Conservation (phyloP, 2,329 filamentous ascomycete species). For the Beauveria sp. region DNA sequence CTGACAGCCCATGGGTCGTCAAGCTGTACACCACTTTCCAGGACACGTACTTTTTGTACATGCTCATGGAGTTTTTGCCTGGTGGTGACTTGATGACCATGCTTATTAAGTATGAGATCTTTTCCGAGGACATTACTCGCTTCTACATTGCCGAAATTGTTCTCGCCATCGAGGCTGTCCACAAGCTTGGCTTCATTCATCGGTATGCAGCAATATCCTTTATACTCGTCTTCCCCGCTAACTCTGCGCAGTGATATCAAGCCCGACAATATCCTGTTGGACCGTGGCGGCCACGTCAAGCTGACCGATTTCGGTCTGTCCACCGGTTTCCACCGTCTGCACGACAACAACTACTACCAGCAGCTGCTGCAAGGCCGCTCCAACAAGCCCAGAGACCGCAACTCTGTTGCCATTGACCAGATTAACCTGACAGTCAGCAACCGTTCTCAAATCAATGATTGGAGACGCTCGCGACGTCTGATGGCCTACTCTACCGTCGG, state of each 20-base stretch:
- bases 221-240: neutral
- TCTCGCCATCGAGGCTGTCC: constrained; percentile 95
- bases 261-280: constrained; percentile 94
- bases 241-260: constrained; percentile 75
- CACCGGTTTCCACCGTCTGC: constrained; percentile 94
- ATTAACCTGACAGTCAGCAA: constrained; percentile 98
- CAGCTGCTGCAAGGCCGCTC: constrained; percentile 80
- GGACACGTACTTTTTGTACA: constrained; percentile 91
- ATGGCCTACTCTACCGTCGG: constrained; percentile 98
- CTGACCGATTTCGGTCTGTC: constrained; percentile 96
- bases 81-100: constrained; percentile 99
- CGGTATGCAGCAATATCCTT: constrained; percentile 54
- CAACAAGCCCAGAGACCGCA: constrained; percentile 69
- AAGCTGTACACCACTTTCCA: constrained; percentile 99
- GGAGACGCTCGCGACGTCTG: constrained; percentile 88
- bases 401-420: constrained; percentile 92
- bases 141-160: constrained; percentile 99
- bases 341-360: constrained; percentile 98
- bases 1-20: constrained; percentile 99
- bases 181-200: constrained; percentile 97
- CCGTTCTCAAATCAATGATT: constrained; percentile 95
- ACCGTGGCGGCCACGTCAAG: constrained; percentile 94
- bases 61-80: constrained; percentile 98
- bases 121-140: constrained; percentile 94
- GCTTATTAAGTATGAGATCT: constrained; percentile 99